Evolutionary conservation across 441 rosid genomes (phyloP).

Genomic region (Theobroma grandiflorum): DNA sequence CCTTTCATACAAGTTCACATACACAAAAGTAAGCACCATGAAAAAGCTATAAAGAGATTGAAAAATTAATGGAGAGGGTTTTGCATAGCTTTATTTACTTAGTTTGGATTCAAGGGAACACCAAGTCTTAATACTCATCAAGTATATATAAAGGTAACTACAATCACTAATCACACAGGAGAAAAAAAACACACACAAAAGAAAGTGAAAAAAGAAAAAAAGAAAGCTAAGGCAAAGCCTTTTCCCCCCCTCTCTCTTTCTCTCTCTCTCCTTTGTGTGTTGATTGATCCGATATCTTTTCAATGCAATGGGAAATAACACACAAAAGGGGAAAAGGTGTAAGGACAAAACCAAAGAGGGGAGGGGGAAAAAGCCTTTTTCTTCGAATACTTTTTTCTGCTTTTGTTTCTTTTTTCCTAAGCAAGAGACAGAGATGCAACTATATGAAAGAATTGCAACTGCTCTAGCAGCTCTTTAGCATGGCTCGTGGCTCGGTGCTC

Average conservation of each 20-base stretch:
- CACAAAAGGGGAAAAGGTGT: constrained; percentile 8
- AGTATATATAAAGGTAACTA: constrained; percentile 9
- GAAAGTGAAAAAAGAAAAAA: not conserved
- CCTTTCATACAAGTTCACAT: not conserved
- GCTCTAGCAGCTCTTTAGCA: constrained; percentile 81
- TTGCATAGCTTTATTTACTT: constrained; percentile 17
- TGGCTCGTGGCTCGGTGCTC: constrained; percentile 62
- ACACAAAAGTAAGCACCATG: not conserved
- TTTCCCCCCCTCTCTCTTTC: not conserved
- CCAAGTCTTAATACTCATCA: constrained; percentile 22
- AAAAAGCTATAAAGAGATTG: not conserved
- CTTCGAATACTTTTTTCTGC: not conserved
- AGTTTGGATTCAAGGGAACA: constrained; percentile 39
- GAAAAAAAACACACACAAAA: constrained; percentile 17
- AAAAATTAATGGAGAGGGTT: not conserved
- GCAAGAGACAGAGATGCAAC: constrained; percentile 82
- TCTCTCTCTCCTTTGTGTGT: not conserved
- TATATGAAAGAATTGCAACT: constrained; percentile 86
- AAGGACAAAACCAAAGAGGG: not conserved
- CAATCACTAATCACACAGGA: constrained; percentile 12
- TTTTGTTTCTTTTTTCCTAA: constrained; percentile 12
- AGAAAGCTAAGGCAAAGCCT: not conserved
- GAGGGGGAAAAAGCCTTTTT: not conserved
- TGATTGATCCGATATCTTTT: not conserved
- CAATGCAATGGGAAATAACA: constrained; percentile 2